Evolutionary conservation across 768 basidiomycete genomes (phyloP), one percentile per base, ranked within the genome.

Genomic region (Lactarius quietus): DNA sequence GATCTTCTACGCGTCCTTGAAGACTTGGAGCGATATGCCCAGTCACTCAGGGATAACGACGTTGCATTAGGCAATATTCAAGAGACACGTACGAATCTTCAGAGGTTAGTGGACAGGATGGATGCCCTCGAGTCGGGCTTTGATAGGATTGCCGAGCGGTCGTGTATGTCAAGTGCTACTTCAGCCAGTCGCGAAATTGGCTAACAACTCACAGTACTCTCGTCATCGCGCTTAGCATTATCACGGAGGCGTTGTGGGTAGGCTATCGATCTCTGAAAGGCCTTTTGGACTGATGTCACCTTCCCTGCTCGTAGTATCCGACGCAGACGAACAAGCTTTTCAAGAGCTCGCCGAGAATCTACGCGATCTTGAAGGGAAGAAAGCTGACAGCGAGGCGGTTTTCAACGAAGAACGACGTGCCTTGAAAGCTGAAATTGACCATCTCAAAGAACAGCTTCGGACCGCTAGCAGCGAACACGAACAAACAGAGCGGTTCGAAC

Each of bases 131-230:
- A 92, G 73, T 74, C 83, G 0, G 88, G 89, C 2, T 95, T 97
- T 71, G 94, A 95, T 70, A 84, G 86, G 68, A 88, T 95, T 70
- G 89, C 91, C 3, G 92, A 95, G 73, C 84, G 89, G 55, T 92
- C 91, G 65, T 74, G 93, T 93, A 73, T 62, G 91, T 66, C 33
- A 20, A 20, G 31, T 51, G 8, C 20, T 41, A 33, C 53, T 53
- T 45, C 20, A 28, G 63, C 63, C 56, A 12, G 57, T 55, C 23
- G 38, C 57, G 43, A 67, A n/a, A 51, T 63, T 66, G n/a, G 64
- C 65, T 38, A 58, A 56, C 26, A 20, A 45, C 63, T 61, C 41
- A 35, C 59, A 93, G 92, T 94, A 39, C 80, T 93, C 43, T 93
- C 92, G 18, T 81, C 87, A 48, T 92, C 92, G 18, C 80, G 90